phyloP scores from a whole-genome alignment of 495 filamentous ascomycete species.

The Lophium mytilinum region DNA sequence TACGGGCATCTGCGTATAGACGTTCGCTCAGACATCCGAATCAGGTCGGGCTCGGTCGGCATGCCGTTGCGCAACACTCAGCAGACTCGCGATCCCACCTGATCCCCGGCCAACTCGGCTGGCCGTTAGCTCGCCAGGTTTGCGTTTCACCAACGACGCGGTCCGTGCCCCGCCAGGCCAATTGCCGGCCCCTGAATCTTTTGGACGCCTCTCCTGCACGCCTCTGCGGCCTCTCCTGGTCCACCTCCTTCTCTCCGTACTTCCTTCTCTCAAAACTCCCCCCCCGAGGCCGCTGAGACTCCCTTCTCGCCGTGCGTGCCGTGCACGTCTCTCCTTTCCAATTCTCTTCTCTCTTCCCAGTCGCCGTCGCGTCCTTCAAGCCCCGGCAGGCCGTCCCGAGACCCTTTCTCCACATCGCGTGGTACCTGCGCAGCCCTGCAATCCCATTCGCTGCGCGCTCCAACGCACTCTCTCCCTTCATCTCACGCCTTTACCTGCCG shows the following conservation, averaged over 20 bases:
- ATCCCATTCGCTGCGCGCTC: not conserved
- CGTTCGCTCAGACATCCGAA: no score
- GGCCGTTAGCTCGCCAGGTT: no score
- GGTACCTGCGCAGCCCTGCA: not conserved
- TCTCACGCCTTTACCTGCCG: not conserved
- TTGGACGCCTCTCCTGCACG: not conserved
- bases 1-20: no score
- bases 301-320: not conserved
- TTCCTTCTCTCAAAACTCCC: not conserved
- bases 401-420: not conserved
- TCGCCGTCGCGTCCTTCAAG: not conserved
- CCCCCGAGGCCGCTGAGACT: not conserved
- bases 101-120: no score
- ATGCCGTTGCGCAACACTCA: no score
- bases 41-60: no score
- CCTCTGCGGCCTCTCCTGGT: not conserved
- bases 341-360: not conserved
- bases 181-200: no score
- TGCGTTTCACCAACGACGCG: no score
- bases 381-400: not conserved
- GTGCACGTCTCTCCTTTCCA: not conserved
- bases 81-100: no score
- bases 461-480: not conserved
- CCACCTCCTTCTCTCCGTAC: not conserved
- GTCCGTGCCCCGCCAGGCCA: no score